A percentile compares a stretch with the other conserved stretches of the same genome.
Conservation (phyloP, 805 yeast species). For the Candida taoyuanica region DNA sequence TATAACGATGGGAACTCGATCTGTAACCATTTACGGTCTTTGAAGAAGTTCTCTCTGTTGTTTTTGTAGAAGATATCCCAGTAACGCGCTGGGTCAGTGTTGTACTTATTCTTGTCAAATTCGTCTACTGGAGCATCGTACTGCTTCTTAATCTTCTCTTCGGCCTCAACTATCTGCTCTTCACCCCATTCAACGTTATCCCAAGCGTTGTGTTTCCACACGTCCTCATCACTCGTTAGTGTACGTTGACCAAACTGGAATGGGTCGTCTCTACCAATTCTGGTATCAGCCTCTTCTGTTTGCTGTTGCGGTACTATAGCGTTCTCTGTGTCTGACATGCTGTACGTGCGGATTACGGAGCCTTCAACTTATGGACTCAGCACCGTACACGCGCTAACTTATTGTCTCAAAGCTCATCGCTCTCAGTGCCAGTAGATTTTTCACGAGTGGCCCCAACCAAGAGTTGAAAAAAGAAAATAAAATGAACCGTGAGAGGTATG, state of each 20-base stretch:
- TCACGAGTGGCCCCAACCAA: not conserved
- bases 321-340: not conserved
- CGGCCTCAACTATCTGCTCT: slow-evolving; percentile 74
- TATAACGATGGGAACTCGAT: slow-evolving; percentile 88
- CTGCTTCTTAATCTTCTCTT: slow-evolving; percentile 69
- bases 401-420: not conserved
- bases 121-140: slow-evolving; percentile 81
- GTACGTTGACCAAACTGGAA: slow-evolving; percentile 88
- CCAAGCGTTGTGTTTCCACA: slow-evolving; percentile 89
- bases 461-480: not conserved
- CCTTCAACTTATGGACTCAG: not conserved
- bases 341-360: too few species aligned
- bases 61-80: slow-evolving; percentile 95
- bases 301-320: not conserved
- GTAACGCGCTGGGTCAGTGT: slow-evolving; percentile 83
- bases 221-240: slow-evolving; percentile 67
- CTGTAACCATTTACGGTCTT: slow-evolving; percentile 93
- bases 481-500: not conserved
- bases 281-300: slow-evolving; percentile 33
- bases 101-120: slow-evolving; percentile 73
- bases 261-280: slow-evolving; percentile 83
- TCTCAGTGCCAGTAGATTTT: too few species aligned
- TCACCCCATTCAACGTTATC: slow-evolving; percentile 98
- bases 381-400: not conserved
- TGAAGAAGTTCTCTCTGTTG: slow-evolving; percentile 90